Evolutionary conservation across 2,329 filamentous ascomycete species (phyloP).

Genomic region (Dactylella cylindrospora): DNA sequence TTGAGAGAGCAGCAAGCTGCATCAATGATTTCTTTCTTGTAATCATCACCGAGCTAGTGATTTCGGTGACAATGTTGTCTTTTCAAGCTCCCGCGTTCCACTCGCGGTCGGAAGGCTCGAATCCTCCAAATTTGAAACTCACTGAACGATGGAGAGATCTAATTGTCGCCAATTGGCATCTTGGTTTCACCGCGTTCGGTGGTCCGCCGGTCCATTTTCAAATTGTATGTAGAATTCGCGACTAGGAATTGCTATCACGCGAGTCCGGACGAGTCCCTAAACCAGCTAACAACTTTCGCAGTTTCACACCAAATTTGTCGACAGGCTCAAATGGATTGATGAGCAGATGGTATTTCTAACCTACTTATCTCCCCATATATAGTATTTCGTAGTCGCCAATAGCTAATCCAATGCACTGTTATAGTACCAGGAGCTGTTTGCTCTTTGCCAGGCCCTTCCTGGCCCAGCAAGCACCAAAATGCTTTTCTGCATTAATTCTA

Average conservation of each 20-base stretch:
- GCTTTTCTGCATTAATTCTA: constrained; percentile 67
- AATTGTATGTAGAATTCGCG: constrained; percentile 59
- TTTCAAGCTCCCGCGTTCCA: constrained; percentile 12
- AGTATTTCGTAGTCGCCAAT: not conserved
- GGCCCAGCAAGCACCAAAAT: constrained; percentile 72
- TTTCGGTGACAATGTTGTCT: constrained; percentile 24
- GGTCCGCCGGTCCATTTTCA: constrained; percentile 71
- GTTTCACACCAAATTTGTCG: constrained; percentile 58
- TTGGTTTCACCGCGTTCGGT: constrained; percentile 67
- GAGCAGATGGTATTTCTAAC: constrained; percentile 62
- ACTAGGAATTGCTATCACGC: too few species aligned
- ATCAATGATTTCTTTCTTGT: too few species aligned
- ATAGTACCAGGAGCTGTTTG: constrained; percentile 72
- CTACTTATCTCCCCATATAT: not conserved
- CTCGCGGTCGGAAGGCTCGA: not conserved
- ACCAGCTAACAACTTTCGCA: constrained; percentile 55
- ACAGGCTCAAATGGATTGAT: constrained; percentile 63
- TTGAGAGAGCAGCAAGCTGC: not conserved
- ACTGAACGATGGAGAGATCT: constrained; percentile 27
- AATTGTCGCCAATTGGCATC: constrained; percentile 57
- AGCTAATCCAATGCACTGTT: not conserved
- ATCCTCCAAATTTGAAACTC: not conserved
- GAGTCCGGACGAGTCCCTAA: too few species aligned
- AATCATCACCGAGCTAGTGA: too few species aligned
- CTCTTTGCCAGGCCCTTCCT: constrained; percentile 66